A percentile compares a stretch with the other conserved stretches of the same genome.
Evolutionary conservation across 1,284 basidiomycete genomes (phyloP).

Genomic region (Leccinum angustisporum): DNA sequence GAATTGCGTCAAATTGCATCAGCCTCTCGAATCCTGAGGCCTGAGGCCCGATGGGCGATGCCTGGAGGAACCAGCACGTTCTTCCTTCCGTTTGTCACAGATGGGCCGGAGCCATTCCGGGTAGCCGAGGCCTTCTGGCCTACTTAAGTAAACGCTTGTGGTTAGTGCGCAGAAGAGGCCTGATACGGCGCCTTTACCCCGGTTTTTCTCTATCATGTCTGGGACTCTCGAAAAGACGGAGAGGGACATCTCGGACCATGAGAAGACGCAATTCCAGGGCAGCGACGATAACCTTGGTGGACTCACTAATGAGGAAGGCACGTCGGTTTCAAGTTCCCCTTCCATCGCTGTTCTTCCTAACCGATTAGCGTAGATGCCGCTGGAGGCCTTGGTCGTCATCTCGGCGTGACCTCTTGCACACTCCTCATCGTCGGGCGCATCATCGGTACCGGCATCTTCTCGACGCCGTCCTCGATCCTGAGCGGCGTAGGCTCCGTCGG

Average conservation of each 20-base stretch:
- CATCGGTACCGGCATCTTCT: constrained; percentile 64
- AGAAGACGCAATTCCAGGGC: background rate
- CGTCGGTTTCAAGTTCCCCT: background rate
- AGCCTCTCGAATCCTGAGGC: background rate
- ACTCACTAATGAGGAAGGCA: constrained; percentile 34
- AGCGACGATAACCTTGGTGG: constrained; percentile 21
- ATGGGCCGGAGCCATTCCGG: background rate
- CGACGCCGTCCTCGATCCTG: constrained; percentile 58
- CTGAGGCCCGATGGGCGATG: too few species aligned
- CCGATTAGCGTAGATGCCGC: constrained; percentile 38
- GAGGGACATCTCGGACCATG: background rate
- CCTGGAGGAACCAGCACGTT: too few species aligned
- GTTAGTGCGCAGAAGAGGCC: background rate
- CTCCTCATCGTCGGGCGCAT: constrained; percentile 51
- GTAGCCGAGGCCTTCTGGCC: background rate
- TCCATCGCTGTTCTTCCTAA: background rate
- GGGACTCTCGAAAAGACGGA: constrained; percentile 4
- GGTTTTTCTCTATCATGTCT: constrained; percentile 7
- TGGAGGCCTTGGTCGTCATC: constrained; percentile 50
- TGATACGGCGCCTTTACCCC: too few species aligned
- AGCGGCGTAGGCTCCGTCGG: constrained; percentile 49
- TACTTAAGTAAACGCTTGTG: constrained; percentile 3
- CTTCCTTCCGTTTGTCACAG: background rate
- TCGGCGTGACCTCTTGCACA: constrained; percentile 49
- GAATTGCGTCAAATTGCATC: background rate